Evolutionary conservation across 2,329 filamentous ascomycete genomes (phyloP).

Genomic region (Trichophyton equinum): DNA sequence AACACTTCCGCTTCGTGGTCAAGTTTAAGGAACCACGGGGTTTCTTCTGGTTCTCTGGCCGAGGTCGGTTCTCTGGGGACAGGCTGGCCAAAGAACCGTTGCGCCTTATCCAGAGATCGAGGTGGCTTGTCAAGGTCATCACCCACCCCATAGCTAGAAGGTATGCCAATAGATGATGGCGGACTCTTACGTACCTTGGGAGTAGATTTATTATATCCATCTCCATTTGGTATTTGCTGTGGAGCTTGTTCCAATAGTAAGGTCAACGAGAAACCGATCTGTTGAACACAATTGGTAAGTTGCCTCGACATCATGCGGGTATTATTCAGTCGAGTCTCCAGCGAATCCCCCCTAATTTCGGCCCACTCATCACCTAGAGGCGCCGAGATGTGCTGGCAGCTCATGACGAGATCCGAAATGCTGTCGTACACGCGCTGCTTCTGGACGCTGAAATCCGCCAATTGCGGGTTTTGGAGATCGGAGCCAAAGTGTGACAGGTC

Average conservation of each 20-base stretch:
- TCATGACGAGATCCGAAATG: constrained; percentile 74
- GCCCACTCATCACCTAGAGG: constrained; percentile 93
- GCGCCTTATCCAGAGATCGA: constrained; percentile 36
- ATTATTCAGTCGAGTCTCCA: constrained; percentile 73
- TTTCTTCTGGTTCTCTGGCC: constrained; percentile 19
- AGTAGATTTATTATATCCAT: not conserved
- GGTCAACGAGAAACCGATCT: constrained; percentile 78
- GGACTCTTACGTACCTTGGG: constrained; percentile 19
- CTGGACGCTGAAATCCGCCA: constrained; percentile 75
- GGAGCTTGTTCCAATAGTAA: constrained; percentile 72
- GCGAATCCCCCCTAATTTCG: constrained; percentile 74
- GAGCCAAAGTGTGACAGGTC: constrained; percentile 70
- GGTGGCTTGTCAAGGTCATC: constrained; percentile 28
- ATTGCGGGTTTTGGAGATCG: constrained; percentile 68
- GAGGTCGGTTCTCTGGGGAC: constrained; percentile 28
- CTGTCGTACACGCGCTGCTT: constrained; percentile 93
- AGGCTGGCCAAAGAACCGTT: constrained; percentile 37
- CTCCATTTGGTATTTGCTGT: constrained; percentile 27
- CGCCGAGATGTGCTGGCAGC: constrained; percentile 82
- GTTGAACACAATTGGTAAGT: constrained; percentile 72
- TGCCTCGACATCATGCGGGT: constrained; percentile 66
- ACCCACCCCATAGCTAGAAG: constrained; percentile 30
- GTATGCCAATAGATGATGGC: constrained; percentile 33
- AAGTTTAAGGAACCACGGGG: constrained; percentile 66
- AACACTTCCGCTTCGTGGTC: constrained; percentile 82